Base-by-base conservation (phyloP, 306 rosid genomes). In the Fragaria ananassa region DNA sequence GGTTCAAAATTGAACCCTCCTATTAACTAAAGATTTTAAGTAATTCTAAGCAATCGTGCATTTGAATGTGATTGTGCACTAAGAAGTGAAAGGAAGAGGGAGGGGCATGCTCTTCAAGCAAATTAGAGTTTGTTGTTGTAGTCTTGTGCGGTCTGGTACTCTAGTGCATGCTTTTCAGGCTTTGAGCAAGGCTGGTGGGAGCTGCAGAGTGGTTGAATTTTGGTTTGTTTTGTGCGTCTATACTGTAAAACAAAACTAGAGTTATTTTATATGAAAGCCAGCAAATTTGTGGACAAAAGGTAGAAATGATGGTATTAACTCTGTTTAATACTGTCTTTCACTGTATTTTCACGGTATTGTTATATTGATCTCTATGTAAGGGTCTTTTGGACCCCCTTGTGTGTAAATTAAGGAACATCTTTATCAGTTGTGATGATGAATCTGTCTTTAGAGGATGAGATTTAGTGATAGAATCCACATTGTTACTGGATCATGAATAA, bases 1-100 rank as follows among this genome's bases (percentile, higher is more conserved):
- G 98, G 93, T 95, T 92, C 97, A 95, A 89, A 80, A 68, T 89
- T 76, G 87, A 89, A 86, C 89, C 96, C 68, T 81, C 82, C 58
- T 41, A 45, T 11, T 14, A 92, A 85, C 62, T 91, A 85, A 86
- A 76, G 73, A 71, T 51, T 51, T 6, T 54, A 61, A 76, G 63
- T 68, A 65, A 71, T 51, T 51, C 10, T 54, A 61, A 76, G 64
- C 63, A 65, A 35, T 23, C 23, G 13, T 15, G 42, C 44, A 21
- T 57, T 25, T 58, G 68, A 57, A 31, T 72, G 9, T 12, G 21
- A 17, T 71, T 78, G 68, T 74, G 74, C 70, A 29, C 67, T 60
- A 34, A 21, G 68, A 50, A 12, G 34, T 54, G 83, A 62, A 71
- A 72, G 18, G 73, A 77, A 73, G 81, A 78, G 69, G 81, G 84